Evolutionary conservation across 371 early-diverging fungal genomes (phyloP).

Genomic region (Haplosporangium sp.): DNA sequence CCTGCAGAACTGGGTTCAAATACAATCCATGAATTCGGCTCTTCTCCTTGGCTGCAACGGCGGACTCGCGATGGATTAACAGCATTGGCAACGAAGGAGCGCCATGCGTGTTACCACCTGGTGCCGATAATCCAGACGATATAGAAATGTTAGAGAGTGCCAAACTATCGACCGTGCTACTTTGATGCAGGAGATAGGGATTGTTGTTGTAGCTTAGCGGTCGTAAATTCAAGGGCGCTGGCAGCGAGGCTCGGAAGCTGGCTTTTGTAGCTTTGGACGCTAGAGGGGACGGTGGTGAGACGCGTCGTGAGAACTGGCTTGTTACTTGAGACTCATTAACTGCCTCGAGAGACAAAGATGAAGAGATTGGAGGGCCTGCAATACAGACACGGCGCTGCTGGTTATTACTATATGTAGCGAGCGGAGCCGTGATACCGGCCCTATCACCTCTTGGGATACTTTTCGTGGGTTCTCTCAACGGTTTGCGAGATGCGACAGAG

Average conservation of each 20-base stretch:
- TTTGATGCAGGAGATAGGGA: not conserved
- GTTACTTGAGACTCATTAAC: slow-evolving; percentile 1
- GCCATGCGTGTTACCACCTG: slow-evolving; percentile 1
- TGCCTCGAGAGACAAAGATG: not conserved
- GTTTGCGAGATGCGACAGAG: slow-evolving; percentile 23
- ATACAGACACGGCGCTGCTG: slow-evolving; percentile 5
- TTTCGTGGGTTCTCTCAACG: not conserved
- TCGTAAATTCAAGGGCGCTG: slow-evolving; percentile 4
- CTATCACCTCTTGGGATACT: not conserved
- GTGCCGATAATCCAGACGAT: not conserved
- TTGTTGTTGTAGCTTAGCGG: slow-evolving; percentile 3
- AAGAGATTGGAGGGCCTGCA: not conserved
- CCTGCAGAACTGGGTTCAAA: slow-evolving; percentile 23
- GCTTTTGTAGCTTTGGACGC: not conserved
- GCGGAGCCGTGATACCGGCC: too few relatives aligned
- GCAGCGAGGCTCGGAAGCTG: slow-evolving; percentile 5
- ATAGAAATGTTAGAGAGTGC: not conserved
- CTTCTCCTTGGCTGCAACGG: slow-evolving; percentile 19
- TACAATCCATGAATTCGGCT: slow-evolving; percentile 23
- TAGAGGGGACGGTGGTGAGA: not conserved
- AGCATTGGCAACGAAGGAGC: slow-evolving; percentile 29
- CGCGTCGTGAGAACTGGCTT: not conserved
- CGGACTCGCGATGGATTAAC: slow-evolving; percentile 35
- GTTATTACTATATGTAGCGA: not conserved
- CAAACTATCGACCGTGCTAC: not conserved